Evolutionary conservation across 805 yeast species (phyloP), one percentile per base, ranked within the genome.

Genomic region (Cyberlindnera euphorbiiphila): DNA sequence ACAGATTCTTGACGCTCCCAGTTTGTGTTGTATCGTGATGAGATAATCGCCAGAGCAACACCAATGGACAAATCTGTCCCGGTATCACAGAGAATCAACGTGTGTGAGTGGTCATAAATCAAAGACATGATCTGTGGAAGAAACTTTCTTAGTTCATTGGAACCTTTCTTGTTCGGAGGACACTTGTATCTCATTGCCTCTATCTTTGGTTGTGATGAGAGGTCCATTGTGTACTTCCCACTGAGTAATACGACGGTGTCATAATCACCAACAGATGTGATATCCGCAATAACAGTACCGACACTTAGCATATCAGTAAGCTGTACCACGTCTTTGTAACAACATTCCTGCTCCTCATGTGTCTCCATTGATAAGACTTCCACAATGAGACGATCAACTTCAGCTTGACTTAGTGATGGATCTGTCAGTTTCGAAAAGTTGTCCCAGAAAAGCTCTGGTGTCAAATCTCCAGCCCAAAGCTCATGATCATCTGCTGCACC

Each of bases 401-500:
- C 65, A 2, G 49, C 47, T 12, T 66, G 72, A 11, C 63, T 39
- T 4, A 51, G 36, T 4, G 36, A 33, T 8, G 36, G 32, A 33
- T 64, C 59, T 2, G 53, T 44, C 14, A 72, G 50, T 4, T 12
- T 14, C 0, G 54, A 58, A 3, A 55, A 34, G 41, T 72, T 53
- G 4, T 53, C 36, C 94, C 95, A 86, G 33, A 83, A 73, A 19
- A 74, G 33, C 0, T 51, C 49, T 0, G 89, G 77, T 1, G 67
- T 70, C 21, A 86, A 57, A 0, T 68, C 62, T 5, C 71, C 65
- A 0, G 81, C 72, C 97, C 96, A 88, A 9, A 81, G 64, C 51
- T 88, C 97, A 56, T 88, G 95, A 51, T 89, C 96, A 58, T 88
- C 97, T 0, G 93, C 96, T 0, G 96, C 93, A 1, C 97, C 97